A percentile compares a stretch with the other conserved stretches of the same genome.
These are phyloP conservation scores for Fraxinus floribunda DNA, from an alignment of 305 asterid genomes.

Conservation along the genomic window DNA sequence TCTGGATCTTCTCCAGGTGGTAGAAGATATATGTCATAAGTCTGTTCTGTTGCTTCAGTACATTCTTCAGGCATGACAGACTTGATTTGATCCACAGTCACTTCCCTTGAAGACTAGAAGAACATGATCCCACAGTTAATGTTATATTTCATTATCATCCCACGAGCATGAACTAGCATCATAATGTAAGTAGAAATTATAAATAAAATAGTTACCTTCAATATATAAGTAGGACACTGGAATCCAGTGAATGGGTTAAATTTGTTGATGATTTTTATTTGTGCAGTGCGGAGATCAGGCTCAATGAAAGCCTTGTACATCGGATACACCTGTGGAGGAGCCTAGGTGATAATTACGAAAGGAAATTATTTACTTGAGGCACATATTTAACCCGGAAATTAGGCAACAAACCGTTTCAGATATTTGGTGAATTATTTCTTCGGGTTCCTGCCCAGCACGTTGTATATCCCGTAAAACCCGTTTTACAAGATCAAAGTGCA, in stretches of 20 bases:
- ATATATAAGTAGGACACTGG: slow-evolving; percentile 88
- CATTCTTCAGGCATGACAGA: slow-evolving; percentile 65
- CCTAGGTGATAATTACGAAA: slow-evolving; percentile 27
- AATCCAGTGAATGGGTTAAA: slow-evolving; percentile 96
- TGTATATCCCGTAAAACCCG: slow-evolving; percentile 97
- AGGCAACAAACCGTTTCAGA: slow-evolving; percentile 85
- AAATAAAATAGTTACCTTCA: slow-evolving; percentile 57
- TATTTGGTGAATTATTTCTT: slow-evolving; percentile 97
- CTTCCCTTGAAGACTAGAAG: slow-evolving; percentile 61
- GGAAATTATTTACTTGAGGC: slow-evolving; percentile 9
- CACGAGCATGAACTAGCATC: slow-evolving; percentile 15
- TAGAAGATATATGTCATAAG: slow-evolving; percentile 90
- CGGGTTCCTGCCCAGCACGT: slow-evolving; percentile 97
- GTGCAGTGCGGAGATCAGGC: slow-evolving; percentile 96
- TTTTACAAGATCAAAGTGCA: slow-evolving; percentile 98
- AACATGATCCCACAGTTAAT: slow-evolving; percentile 29
- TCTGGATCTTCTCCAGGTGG: slow-evolving; percentile 99
- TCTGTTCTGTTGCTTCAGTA: slow-evolving; percentile 69
- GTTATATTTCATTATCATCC: neutral
- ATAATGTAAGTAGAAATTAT: slow-evolving; percentile 2
- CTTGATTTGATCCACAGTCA: slow-evolving; percentile 67
- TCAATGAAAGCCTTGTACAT: slow-evolving; percentile 99
- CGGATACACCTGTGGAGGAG: slow-evolving; percentile 82
- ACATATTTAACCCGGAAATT: slow-evolving; percentile 17
- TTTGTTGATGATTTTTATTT: slow-evolving; percentile 86